These are phyloP conservation scores for Aspergillus proliferans DNA, from an alignment of 2,329 filamentous ascomycete species.

Conservation along the genomic window DNA sequence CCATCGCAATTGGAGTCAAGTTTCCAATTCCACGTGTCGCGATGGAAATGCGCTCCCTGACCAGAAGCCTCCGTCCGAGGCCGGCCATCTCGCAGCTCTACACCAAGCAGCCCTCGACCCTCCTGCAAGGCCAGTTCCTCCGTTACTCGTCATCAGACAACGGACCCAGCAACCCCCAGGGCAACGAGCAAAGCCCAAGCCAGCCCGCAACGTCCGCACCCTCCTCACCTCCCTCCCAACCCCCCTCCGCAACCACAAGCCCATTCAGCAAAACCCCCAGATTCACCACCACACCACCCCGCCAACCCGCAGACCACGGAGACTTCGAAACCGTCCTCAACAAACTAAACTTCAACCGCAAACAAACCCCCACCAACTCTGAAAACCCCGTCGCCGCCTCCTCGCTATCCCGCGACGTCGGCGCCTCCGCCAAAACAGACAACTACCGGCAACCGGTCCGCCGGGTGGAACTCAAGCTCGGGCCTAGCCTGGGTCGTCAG, in stretches of 20 bases:
- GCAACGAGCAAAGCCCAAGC: constrained; percentile 1
- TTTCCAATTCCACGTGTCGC: constrained; percentile 1
- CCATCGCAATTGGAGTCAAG: not conserved
- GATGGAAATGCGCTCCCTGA: constrained; percentile 29
- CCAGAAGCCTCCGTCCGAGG: constrained; percentile 27
- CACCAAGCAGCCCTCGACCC: not conserved
- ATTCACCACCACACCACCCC: constrained; percentile 4
- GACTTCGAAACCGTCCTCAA: constrained; percentile 30
- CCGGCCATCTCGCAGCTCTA: constrained; percentile 19
- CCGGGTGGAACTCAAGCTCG: constrained; percentile 30
- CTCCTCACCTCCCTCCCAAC: not conserved
- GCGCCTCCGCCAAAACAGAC: constrained; percentile 12
- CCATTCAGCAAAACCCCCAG: constrained; percentile 2
- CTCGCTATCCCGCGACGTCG: constrained; percentile 16
- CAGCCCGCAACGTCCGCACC: constrained; percentile 3
- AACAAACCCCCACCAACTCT: constrained; percentile 3
- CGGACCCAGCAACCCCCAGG: constrained; percentile 1
- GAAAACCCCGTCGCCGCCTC: constrained; percentile 9
- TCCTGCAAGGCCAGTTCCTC: constrained; percentile 1
- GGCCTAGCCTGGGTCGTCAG: constrained; percentile 32
- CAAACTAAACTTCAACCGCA: constrained; percentile 22
- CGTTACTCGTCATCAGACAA: not conserved
- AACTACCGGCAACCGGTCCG: constrained; percentile 14
- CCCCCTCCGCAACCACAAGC: constrained; percentile 3
- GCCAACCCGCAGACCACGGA: constrained; percentile 1